Evolutionary conservation across 805 yeast species (phyloP).

Genomic region (Candida dajiaensis): DNA sequence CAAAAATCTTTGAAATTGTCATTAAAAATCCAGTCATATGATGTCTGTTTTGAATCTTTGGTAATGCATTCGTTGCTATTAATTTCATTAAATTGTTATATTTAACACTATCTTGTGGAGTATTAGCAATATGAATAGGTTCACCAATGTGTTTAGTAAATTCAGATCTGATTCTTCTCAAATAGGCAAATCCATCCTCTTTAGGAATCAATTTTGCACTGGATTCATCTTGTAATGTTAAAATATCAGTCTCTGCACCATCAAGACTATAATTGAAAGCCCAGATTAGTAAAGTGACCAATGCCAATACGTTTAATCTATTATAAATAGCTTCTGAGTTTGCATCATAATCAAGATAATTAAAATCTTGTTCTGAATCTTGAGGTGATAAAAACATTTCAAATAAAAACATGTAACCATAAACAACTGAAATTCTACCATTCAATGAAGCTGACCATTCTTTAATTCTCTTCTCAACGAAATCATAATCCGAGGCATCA

Average conservation of each 20-base stretch:
- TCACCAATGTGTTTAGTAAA: constrained; percentile 31
- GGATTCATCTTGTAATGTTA: constrained; percentile 20
- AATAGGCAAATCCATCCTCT: constrained; percentile 46
- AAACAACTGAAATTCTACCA: constrained; percentile 50
- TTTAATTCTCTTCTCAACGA: constrained; percentile 42
- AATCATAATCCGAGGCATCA: constrained; percentile 42
- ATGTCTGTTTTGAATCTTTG: constrained; percentile 36
- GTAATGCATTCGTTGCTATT: constrained; percentile 34
- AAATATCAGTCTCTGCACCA: constrained; percentile 39
- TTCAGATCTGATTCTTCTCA: constrained; percentile 42
- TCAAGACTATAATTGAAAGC: constrained; percentile 40
- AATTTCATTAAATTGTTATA: constrained; percentile 37
- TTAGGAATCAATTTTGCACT: constrained; percentile 24
- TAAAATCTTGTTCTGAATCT: constrained; percentile 35
- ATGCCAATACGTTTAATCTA: constrained; percentile 30
- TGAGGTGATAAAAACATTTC: constrained; percentile 57
- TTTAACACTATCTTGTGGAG: constrained; percentile 28
- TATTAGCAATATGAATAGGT: constrained; percentile 23
- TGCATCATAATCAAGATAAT: constrained; percentile 40
- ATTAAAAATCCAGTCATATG: constrained; percentile 51
- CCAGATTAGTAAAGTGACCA: constrained; percentile 37
- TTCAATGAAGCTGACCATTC: constrained; percentile 44
- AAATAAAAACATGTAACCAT: constrained; percentile 54
- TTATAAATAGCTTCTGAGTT: constrained; percentile 45
- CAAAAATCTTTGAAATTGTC: constrained; percentile 35